Evolutionary conservation across 139 green algal species (phyloP).

Genomic region (Pseudopediastrum boryanum): DNA sequence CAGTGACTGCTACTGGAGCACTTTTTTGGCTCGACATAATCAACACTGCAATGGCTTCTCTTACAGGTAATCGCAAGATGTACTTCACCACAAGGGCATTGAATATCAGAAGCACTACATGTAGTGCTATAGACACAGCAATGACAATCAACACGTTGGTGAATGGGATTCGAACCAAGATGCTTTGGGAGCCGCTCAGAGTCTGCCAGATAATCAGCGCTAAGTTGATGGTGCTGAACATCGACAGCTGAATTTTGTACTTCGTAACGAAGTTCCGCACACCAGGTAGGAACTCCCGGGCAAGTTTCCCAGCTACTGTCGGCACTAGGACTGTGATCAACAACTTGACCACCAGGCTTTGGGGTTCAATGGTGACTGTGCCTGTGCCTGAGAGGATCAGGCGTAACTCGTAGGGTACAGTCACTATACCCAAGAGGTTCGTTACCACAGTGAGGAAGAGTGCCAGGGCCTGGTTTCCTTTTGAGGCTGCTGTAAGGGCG

Average conservation of each 20-base stretch:
- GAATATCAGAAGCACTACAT: conserved; percentile 64
- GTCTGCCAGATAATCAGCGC: conserved; percentile 84
- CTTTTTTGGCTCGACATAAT: conserved; percentile 69
- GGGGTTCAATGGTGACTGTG: conserved; percentile 14
- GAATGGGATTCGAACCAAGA: conserved; percentile 52
- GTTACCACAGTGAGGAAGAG: conserved; percentile 76
- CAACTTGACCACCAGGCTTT: conserved; percentile 75
- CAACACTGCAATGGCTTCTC: conserved; percentile 50
- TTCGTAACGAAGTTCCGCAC: conserved; percentile 47
- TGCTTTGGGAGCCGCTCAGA: conserved; percentile 51
- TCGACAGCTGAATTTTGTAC: conserved; percentile 50
- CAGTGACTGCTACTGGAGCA: conserved; percentile 32
- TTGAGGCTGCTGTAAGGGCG: conserved; percentile 31
- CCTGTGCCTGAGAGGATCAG: conserved; percentile 40
- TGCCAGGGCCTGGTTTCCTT: conserved; percentile 64
- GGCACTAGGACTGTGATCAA: conserved; percentile 63
- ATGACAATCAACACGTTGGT: conserved; percentile 66
- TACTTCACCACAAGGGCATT: conserved; percentile 38
- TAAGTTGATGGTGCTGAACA: conserved; percentile 65
- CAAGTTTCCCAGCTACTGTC: conserved; percentile 44
- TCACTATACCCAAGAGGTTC: conserved; percentile 82
- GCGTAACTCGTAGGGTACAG: conserved; percentile 59
- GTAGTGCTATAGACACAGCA: conserved; percentile 46
- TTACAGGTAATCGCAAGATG: conserved; percentile 43
- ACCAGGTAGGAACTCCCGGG: conserved; percentile 23